Base-by-base conservation (phyloP, 2,329 filamentous ascomycete species). In the Orbilia brochopaga region DNA sequence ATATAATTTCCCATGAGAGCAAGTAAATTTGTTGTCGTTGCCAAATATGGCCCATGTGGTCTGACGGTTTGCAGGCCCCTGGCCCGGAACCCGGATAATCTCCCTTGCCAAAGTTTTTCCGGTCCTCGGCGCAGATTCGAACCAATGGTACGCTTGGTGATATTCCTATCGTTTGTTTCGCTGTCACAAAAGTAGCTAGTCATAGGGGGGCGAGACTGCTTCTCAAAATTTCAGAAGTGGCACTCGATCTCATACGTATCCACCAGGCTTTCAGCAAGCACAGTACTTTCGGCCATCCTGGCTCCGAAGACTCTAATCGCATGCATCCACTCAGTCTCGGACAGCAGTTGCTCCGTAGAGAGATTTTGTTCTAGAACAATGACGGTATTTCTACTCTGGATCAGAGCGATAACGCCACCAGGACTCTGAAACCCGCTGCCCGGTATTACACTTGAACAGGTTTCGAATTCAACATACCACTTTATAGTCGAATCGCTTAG, bases 41-140 rank as follows among this genome's bases (percentile, higher is more conserved):
- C 52, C 23, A 15, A 37, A 48, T 46, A 46, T 17, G 37, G 58
- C 23, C 32, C 42, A 30, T 50, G 50, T 67, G 63, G 63, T 55
- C 51, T 69, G 58, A 62, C 46, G 42, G 10, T 30, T 32, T 32
- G 42, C 52, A 60, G 51, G 50, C 35, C 53, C 46, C 7, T 37
- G 11, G 52, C 53, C 24, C 30, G 56, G 55, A 52, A 44, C 58
- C 65, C 65, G 65, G 65, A 69, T 62, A 69, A 69, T 62, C 3
- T 8, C 65, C 57, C 27, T 50, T 32, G 48, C 46, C 55, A 35
- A 48, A 35, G 65, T 69, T 69, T 69, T 69, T 69, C 65, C 65
- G 65, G 48, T 24, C 46, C 24, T 48, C 57, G 44, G 40, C 50
- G n/a, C n/a, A n/a, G n/a, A n/a, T 62, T 30, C 57, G 13, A 32